Percentiles rank a stretch among this genome's conserved stretches.
Evolutionary conservation across 1,139 yeast genomes (phyloP).

Genomic region (Geotrichum aggregatum): DNA sequence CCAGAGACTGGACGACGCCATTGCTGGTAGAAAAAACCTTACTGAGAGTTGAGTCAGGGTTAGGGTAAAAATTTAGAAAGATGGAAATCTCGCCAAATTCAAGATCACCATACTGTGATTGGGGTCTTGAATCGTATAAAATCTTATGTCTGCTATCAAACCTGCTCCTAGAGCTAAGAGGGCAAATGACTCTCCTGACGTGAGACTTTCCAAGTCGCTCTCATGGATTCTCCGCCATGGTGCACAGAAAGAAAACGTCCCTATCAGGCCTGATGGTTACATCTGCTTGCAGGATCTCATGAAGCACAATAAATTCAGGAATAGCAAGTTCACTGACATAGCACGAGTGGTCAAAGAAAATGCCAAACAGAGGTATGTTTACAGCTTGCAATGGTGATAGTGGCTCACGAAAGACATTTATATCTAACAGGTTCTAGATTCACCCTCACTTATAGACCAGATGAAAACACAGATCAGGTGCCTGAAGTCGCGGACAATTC

Average conservation of each 20-base stretch:
- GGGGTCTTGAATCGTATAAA: too few species aligned
- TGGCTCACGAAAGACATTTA: constrained; percentile 2
- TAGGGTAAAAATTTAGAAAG: too few species aligned
- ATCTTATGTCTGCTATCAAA: neutral
- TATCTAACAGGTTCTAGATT: constrained; percentile 13
- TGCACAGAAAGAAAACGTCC: constrained; percentile 65
- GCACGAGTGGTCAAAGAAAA: constrained; percentile 58
- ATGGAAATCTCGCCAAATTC: neutral
- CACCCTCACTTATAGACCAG: constrained; percentile 18
- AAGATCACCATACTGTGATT: too few species aligned
- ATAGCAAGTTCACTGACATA: constrained; percentile 54
- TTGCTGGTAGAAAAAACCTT: too few species aligned
- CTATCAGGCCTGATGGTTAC: constrained; percentile 66
- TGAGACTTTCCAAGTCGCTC: constrained; percentile 63
- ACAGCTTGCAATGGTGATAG: constrained; percentile 29
- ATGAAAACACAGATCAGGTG: neutral
- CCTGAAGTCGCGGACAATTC: constrained; percentile 3
- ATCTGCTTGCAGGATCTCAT: constrained; percentile 53
- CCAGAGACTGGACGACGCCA: too few species aligned
- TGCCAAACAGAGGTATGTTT: constrained; percentile 63
- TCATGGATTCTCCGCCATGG: constrained; percentile 79
- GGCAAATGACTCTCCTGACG: constrained; percentile 28
- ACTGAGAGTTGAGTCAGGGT: too few species aligned
- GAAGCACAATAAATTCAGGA: constrained; percentile 56
- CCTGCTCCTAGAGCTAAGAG: constrained; percentile 2